phyloP scores from a whole-genome alignment of 2,329 filamentous ascomycete genomes.

The Ophiostoma tasmaniense region DNA sequence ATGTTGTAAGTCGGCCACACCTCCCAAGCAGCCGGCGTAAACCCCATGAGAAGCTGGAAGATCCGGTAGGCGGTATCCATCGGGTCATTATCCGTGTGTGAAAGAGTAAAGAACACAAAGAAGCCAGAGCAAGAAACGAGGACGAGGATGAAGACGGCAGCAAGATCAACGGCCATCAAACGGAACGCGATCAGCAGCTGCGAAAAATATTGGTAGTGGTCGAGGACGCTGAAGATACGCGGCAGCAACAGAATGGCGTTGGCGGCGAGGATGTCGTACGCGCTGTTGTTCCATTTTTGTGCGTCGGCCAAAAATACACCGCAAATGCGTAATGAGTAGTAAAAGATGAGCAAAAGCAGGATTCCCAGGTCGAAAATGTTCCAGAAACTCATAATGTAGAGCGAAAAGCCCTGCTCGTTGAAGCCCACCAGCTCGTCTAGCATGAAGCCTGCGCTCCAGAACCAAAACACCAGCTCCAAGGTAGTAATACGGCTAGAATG shows the following conservation, averaged over 20 bases:
- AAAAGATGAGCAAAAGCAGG: conserved; percentile 72
- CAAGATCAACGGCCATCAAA: conserved; percentile 84
- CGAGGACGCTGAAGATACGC: conserved; percentile 82
- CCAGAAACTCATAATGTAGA: conserved; percentile 98
- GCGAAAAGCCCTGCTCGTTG: conserved; percentile 90
- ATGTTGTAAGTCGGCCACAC: conserved; percentile 73
- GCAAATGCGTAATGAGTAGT: conserved; percentile 83
- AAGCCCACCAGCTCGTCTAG: conserved; percentile 92
- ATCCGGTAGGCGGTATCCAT: conserved; percentile 76
- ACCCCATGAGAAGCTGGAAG: conserved; percentile 92
- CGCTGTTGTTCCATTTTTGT: conserved; percentile 67
- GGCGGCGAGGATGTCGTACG: conserved; percentile 88
- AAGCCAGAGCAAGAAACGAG: conserved; percentile 87
- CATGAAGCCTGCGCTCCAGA: conserved; percentile 97
- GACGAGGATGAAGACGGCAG: conserved; percentile 76
- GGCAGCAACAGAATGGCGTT: conserved; percentile 86
- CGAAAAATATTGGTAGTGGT: conserved; percentile 94
- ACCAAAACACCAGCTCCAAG: conserved; percentile 87
- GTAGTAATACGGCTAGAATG: conserved; percentile 73
- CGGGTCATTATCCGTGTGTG: conserved; percentile 61
- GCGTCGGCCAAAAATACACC: conserved; percentile 75
- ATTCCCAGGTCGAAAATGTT: conserved; percentile 93
- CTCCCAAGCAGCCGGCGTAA: conserved; percentile 91
- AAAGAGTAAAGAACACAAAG: conserved; percentile 87
- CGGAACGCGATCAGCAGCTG: conserved; percentile 89